Conservation (phyloP, 1,139 yeast species). For the Kurtzmaniella quercitrusa region DNA sequence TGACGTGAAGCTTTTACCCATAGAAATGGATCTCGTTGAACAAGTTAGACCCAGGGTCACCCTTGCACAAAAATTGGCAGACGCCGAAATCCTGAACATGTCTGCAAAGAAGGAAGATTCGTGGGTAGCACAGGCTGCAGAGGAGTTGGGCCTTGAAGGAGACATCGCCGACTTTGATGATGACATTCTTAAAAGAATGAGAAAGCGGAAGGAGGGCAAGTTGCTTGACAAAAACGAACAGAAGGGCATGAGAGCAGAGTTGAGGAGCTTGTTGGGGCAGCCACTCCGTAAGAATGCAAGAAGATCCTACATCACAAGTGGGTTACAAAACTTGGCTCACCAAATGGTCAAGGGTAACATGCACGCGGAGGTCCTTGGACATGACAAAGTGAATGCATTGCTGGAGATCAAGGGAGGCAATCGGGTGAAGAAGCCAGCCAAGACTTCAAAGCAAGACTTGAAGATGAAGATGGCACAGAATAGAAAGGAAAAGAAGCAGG, state of each 20-base stretch:
- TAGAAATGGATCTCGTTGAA: slow-evolving; percentile 68
- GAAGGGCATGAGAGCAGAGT: slow-evolving; percentile 47
- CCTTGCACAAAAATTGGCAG: slow-evolving; percentile 72
- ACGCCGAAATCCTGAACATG: slow-evolving; percentile 55
- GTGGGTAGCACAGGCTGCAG: slow-evolving; percentile 91
- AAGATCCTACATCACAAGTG: slow-evolving; percentile 80
- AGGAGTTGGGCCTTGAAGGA: slow-evolving; percentile 81
- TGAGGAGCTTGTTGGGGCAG: slow-evolving; percentile 49
- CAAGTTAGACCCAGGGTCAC: slow-evolving; percentile 68
- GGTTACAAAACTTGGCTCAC: slow-evolving; percentile 80
- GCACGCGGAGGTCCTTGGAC: slow-evolving; percentile 69
- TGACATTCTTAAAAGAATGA: slow-evolving; percentile 58
- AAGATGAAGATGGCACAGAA: slow-evolving; percentile 13
- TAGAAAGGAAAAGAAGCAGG: slow-evolving; percentile 8
- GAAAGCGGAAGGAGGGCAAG: slow-evolving; percentile 57
- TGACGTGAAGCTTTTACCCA: slow-evolving; percentile 68
- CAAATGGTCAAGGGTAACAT: slow-evolving; percentile 69
- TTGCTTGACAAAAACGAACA: slow-evolving; percentile 48
- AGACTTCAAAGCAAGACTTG: slow-evolving; percentile 13
- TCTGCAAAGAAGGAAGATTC: slow-evolving; percentile 66
- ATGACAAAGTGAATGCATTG: slow-evolving; percentile 64
- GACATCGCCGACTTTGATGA: slow-evolving; percentile 61
- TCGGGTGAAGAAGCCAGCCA: slow-evolving; percentile 26
- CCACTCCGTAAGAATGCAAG: slow-evolving; percentile 69
- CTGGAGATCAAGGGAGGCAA: slow-evolving; percentile 39